These are phyloP conservation scores for Podospora bellae-mahoneyi DNA, from an alignment of 495 filamentous ascomycete species.

Conservation along the genomic window DNA sequence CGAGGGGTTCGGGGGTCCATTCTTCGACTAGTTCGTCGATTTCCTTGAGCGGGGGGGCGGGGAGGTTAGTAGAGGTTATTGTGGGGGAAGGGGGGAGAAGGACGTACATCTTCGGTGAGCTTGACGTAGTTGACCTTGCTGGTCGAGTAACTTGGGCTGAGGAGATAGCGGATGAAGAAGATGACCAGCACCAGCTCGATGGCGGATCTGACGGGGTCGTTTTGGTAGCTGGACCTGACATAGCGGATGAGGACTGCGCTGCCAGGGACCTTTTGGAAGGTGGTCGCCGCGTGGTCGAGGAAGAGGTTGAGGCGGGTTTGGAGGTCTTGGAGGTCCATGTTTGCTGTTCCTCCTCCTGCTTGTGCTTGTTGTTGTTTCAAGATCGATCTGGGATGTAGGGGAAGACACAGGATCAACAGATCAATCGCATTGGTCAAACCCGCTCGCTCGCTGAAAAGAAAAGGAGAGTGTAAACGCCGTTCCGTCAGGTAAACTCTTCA, in stretches of 20 bases:
- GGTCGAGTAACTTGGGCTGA: constrained; percentile 87
- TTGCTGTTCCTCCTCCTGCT: constrained; percentile 6
- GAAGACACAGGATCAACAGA: too few species aligned
- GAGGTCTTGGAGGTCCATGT: constrained; percentile 80
- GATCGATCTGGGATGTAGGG: neutral
- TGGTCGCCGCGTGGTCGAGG: constrained; percentile 60
- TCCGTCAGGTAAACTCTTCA: too few species aligned
- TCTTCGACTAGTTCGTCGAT: constrained; percentile 97
- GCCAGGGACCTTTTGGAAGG: constrained; percentile 87
- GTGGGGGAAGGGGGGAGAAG: neutral
- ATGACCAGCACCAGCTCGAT: constrained; percentile 93
- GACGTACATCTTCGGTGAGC: constrained; percentile 71
- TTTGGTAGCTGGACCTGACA: constrained; percentile 93
- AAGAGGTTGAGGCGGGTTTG: constrained; percentile 66
- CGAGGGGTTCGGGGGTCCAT: constrained; percentile 92
- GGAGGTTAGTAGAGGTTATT: neutral
- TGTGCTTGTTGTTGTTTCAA: neutral
- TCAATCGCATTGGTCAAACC: too few species aligned
- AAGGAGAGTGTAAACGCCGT: too few species aligned
- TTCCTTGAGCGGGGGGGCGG: constrained; percentile 53
- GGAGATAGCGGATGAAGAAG: constrained; percentile 89
- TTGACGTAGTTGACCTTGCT: constrained; percentile 81
- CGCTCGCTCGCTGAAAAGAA: too few species aligned
- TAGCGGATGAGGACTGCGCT: constrained; percentile 94
- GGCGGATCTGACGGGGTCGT: constrained; percentile 89